Evolutionary conservation across 2,329 filamentous ascomycete genomes (phyloP), one percentile per base, ranked within the genome.

Genomic region (Penicillium hordei): DNA sequence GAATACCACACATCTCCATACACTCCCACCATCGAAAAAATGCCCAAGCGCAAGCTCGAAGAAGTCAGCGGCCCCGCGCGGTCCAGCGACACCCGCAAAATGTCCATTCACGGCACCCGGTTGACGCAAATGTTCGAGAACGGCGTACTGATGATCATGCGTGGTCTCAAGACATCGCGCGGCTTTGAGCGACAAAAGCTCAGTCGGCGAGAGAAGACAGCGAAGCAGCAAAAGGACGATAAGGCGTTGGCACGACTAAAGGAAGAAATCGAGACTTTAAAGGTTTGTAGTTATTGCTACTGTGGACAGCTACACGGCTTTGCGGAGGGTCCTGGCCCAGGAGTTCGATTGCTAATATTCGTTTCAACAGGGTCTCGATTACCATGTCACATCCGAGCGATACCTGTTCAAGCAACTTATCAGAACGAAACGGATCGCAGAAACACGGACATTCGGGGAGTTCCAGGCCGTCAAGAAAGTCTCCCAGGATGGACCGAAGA

Each of bases 171-270:
- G 66, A 75, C 82, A 10, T 83, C 83, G 36, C 82, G 83, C 43
- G 82, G 82, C 12, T 85, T 87, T 62, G 86, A 88, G 70, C 77
- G 84, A 49, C 86, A 88, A 71, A 88, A 88, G 68, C 75, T 87
- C 57, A 82, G 84, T 23, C 78, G 85, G 15, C 75, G 85, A 56
- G 79, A 82, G 64, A 87, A 87, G 68, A 78, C 76, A 2, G 83
- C 83, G 0, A 75, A 73, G 40, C 62, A 71, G 8, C 77, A 80
- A 38, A 76, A 76, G 12, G 78, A 83, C 33, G 61, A 65, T 6
- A 68, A 72, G 25, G 70, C 71, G 6, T 58, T 76, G 59, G 72
- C 71, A 21, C 75, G 84, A 5, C 68, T 87, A 33, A 76, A 81
- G 33, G 77, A 77, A 46, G 85, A 88, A 68, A 81, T 86, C 44